phyloP scores from a whole-genome alignment of 179 eudicot species.

The Spergularia azorica region DNA sequence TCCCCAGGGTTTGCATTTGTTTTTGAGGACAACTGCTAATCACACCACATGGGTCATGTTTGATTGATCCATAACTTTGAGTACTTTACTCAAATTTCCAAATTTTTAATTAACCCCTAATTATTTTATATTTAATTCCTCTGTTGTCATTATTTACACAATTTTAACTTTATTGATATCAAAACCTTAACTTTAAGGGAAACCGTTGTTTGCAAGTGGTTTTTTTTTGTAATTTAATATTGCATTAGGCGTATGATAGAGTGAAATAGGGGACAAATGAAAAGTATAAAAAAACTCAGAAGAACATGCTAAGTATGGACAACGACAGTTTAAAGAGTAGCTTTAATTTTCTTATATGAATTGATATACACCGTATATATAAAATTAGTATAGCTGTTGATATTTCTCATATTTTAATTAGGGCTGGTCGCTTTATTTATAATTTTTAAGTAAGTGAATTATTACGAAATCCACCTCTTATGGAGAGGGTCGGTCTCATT shows the following conservation, averaged over 20 bases:
- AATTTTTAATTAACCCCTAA: slow-evolving; percentile 16
- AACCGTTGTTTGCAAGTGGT: slow-evolving; percentile 27
- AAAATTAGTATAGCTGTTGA: not conserved
- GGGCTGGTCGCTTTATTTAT: slow-evolving; percentile 2
- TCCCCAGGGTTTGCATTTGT: slow-evolving; percentile 28
- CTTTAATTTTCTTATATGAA: slow-evolving; percentile 22
- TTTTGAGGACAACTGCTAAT: slow-evolving; percentile 36
- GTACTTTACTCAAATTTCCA: slow-evolving; percentile 20
- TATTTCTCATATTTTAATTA: not conserved
- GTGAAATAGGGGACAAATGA: slow-evolving; percentile 21
- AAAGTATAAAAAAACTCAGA: slow-evolving; percentile 11
- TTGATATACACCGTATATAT: not conserved
- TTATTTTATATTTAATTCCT: slow-evolving; percentile 14
- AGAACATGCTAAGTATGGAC: slow-evolving; percentile 47
- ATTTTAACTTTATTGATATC: slow-evolving; percentile 2
- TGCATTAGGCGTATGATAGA: slow-evolving; percentile 23
- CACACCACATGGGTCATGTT: slow-evolving; percentile 39
- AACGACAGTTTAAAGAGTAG: slow-evolving; percentile 32
- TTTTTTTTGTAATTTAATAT: not conserved
- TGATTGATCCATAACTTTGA: slow-evolving; percentile 35
- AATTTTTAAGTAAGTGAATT: slow-evolving; percentile 12
- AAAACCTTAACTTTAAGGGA: slow-evolving; percentile 22
- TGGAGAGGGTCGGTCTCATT: slow-evolving; percentile 24
- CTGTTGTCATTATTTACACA: slow-evolving; percentile 10
- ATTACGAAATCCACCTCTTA: not conserved